These are phyloP conservation scores for Serendipita vermifera DNA, from an alignment of 768 basidiomycete genomes.

Conservation along the genomic window DNA sequence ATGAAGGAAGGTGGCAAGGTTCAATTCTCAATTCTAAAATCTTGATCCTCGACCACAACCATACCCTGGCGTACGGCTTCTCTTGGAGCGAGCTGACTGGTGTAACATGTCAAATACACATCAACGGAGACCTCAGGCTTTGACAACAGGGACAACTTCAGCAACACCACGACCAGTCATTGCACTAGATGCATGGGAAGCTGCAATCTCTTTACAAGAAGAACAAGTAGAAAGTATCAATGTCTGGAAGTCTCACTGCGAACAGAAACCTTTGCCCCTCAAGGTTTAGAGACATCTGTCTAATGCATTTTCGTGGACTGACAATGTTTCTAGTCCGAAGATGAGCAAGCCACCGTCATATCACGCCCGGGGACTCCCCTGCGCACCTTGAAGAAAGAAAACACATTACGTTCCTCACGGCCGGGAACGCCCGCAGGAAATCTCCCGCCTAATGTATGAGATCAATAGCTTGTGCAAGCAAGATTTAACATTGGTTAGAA, in stretches of 20 bases:
- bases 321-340: conserved; percentile 2
- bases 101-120: no score
- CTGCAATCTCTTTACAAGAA: not conserved
- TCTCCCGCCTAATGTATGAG: conserved; percentile 20
- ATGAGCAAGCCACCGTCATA: not conserved
- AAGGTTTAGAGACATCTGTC: conserved; percentile 40
- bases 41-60: no score
- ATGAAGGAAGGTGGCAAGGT: no score
- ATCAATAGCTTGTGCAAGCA: not conserved
- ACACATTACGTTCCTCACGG: conserved; percentile 15
- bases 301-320: not conserved
- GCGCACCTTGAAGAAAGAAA: conserved; percentile 17
- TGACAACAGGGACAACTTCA: not conserved
- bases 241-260: conserved; percentile 46
- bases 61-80: no score
- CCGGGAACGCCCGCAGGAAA: conserved; percentile 15
- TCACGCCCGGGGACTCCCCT: conserved; percentile 11
- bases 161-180: not conserved
- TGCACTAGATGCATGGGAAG: not conserved
- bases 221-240: conserved; percentile 50
- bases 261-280: conserved; percentile 49
- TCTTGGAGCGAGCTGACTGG: no score
- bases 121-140: not conserved
- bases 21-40: no score
- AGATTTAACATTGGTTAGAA: no score